Evolutionary conservation across 352 stramenopile genomes (phyloP).

Genomic region (Pythium brassicae): DNA sequence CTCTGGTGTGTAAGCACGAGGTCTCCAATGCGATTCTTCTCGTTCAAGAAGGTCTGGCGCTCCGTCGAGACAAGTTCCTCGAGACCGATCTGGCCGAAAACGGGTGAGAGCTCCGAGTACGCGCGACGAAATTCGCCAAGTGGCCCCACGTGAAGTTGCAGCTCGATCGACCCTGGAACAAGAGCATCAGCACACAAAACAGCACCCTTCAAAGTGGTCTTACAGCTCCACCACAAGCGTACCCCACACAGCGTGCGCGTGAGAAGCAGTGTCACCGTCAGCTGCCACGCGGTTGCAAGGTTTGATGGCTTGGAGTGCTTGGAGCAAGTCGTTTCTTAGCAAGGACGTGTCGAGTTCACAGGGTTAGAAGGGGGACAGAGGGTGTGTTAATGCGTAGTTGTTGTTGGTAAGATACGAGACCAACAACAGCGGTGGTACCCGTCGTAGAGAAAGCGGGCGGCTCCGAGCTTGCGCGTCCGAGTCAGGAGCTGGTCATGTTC

Average conservation of each 20-base stretch:
- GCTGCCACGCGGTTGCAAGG: slow-evolving; percentile 29
- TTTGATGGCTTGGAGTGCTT: slow-evolving; percentile 58
- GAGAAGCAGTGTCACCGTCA: slow-evolving; percentile 6
- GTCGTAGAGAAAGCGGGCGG: slow-evolving; percentile 62
- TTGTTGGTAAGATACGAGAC: no score
- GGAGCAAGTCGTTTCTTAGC: slow-evolving; percentile 54
- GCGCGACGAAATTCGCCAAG: slow-evolving; percentile 34
- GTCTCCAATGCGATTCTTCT: slow-evolving; percentile 68
- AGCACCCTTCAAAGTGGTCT: background rate
- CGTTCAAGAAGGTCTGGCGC: slow-evolving; percentile 42
- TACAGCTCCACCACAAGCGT: background rate
- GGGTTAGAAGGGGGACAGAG: background rate
- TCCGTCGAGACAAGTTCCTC: slow-evolving; percentile 59
- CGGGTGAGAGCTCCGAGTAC: slow-evolving; percentile 50
- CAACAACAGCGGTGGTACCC: slow-evolving; percentile 20
- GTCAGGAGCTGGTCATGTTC: background rate
- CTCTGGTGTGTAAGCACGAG: slow-evolving; percentile 58
- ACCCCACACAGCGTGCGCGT: slow-evolving; percentile 29
- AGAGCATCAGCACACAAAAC: background rate
- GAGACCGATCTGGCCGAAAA: slow-evolving; percentile 51
- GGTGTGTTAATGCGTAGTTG: background rate
- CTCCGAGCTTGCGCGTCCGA: slow-evolving; percentile 3
- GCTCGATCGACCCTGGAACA: slow-evolving; percentile 48
- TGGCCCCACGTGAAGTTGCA: slow-evolving; percentile 41
- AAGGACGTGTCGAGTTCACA: no score